Percentiles rank a stretch among this genome's conserved stretches.
These are phyloP conservation scores for Calonectria ilicicola DNA, from an alignment of 2,329 filamentous ascomycete species.

Conservation along the genomic window DNA sequence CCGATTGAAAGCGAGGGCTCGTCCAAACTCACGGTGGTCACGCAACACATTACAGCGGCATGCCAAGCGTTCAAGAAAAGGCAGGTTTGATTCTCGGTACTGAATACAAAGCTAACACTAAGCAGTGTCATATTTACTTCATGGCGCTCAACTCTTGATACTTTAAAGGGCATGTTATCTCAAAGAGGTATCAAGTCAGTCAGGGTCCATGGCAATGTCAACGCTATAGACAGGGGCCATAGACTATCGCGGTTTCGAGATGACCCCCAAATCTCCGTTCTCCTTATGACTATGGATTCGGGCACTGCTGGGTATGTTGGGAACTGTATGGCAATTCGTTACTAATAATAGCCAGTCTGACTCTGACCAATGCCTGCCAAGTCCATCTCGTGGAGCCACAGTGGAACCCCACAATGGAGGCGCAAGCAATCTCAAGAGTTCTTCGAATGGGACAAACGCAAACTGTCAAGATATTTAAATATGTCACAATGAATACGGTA, in stretches of 20 bases:
- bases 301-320: neutral
- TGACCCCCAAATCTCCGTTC: neutral
- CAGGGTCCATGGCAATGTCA: neutral
- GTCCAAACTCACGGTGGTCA: neutral
- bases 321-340: neutral
- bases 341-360: neutral
- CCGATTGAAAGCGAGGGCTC: neutral
- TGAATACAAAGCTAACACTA: neutral
- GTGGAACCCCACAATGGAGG: neutral
- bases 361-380: neutral
- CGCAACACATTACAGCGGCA: neutral
- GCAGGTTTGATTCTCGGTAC: neutral
- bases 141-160: neutral
- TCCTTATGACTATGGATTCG: neutral
- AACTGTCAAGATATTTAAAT: neutral
- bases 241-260: neutral
- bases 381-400: neutral
- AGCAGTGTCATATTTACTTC: neutral
- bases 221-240: neutral
- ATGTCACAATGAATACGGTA: neutral
- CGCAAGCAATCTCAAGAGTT: neutral
- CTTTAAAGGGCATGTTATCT: neutral
- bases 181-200: neutral
- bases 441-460: neutral
- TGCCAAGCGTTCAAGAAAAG: neutral